These are phyloP conservation scores for Laguncularia racemosa DNA, from an alignment of 345 rosid genomes.

Conservation along the genomic window DNA sequence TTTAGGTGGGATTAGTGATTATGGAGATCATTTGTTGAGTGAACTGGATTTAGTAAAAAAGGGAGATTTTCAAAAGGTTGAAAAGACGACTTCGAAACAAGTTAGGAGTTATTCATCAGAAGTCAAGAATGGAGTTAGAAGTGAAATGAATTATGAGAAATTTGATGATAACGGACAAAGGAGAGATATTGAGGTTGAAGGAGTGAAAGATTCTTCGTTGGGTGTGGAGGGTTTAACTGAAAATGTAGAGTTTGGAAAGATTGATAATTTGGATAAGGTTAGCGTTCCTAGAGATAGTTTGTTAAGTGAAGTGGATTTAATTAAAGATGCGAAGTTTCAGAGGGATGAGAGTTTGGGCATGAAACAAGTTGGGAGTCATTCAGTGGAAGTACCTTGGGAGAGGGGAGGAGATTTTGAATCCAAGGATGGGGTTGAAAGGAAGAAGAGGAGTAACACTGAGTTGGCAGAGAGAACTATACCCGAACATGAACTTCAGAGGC, in stretches of 20 bases:
- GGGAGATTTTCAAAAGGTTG: not conserved
- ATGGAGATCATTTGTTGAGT: not conserved
- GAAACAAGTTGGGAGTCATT: not conserved
- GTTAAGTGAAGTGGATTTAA: slow-evolving; percentile 1
- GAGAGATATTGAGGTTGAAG: slow-evolving; percentile 3
- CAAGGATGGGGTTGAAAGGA: slow-evolving; percentile 9
- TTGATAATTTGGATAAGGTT: not conserved
- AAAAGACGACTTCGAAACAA: no score
- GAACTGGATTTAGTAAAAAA: slow-evolving; percentile 3
- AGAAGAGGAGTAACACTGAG: slow-evolving; percentile 34
- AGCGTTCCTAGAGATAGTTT: not conserved
- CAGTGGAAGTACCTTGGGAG: slow-evolving; percentile 26
- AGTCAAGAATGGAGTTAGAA: not conserved
- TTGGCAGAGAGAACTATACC: slow-evolving; percentile 57
- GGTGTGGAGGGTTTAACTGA: not conserved
- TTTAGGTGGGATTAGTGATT: not conserved
- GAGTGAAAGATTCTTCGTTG: not conserved
- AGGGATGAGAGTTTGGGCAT: not conserved
- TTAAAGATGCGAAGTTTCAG: slow-evolving; percentile 3
- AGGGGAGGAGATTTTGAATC: slow-evolving; percentile 7
- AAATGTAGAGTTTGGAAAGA: not conserved
- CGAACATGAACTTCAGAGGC: slow-evolving; percentile 65
- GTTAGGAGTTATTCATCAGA: not conserved
- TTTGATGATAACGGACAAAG: not conserved
- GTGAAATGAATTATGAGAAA: not conserved